A percentile compares a stretch with the other conserved stretches of the same genome.
Conservation (phyloP, 75 land plant genomes). For the Chamaecyparis obtusa region DNA sequence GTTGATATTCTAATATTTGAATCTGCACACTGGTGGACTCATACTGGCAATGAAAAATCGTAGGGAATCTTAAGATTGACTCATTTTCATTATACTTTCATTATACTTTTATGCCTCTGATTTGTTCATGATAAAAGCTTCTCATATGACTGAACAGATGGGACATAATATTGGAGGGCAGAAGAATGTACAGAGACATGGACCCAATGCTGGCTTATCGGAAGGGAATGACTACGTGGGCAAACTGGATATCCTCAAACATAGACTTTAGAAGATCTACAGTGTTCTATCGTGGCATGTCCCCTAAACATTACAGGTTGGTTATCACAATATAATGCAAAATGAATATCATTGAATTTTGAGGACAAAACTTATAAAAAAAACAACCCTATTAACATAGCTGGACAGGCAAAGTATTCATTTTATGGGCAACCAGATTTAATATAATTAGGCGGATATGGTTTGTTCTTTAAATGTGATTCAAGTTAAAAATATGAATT, state of each 20-base stretch:
- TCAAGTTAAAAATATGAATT: too few species aligned
- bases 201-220: slow-evolving; percentile 58
- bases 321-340: neutral
- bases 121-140: neutral
- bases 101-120: neutral
- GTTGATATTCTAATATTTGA: slow-evolving; percentile 67
- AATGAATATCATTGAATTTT: neutral
- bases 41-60: slow-evolving; percentile 34
- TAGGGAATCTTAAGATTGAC: slow-evolving; percentile 12
- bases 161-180: slow-evolving; percentile 50
- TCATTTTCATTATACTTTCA: neutral
- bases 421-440: too few species aligned
- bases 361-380: too few species aligned
- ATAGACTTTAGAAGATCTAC: slow-evolving; percentile 30
- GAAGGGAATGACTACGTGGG: slow-evolving; percentile 65
- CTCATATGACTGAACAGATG: slow-evolving; percentile 30
- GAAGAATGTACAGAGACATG: slow-evolving; percentile 20
- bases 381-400: too few species aligned
- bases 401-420: too few species aligned
- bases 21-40: slow-evolving; percentile 88
- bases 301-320: slow-evolving; percentile 65
- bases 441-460: too few species aligned
- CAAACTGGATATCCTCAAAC: slow-evolving; percentile 53
- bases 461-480: too few species aligned
- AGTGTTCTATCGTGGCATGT: slow-evolving; percentile 60